Conservation (phyloP, 2,329 filamentous ascomycete species). For the Monilinia fructicola region DNA sequence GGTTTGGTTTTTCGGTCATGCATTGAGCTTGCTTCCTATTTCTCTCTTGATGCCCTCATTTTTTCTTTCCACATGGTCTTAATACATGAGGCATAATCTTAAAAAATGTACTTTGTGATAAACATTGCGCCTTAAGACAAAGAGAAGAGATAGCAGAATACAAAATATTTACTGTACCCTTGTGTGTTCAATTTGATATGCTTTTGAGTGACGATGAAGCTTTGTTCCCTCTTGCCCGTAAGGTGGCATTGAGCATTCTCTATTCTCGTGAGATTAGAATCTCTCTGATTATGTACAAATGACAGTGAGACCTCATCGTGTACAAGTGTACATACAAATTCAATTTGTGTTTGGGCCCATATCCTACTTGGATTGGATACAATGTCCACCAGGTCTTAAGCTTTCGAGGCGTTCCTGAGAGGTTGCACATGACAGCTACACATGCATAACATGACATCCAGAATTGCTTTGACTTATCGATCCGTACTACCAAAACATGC, state of each 20-base stretch:
- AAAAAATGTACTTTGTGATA: constrained; percentile 17
- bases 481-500: constrained; percentile 2
- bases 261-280: neutral
- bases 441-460: constrained; percentile 15
- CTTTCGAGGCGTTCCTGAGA: constrained; percentile 15
- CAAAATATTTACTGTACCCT: constrained; percentile 19
- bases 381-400: neutral
- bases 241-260: neutral
- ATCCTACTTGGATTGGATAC: neutral
- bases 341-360: neutral
- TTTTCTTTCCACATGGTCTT: neutral
- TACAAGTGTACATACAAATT: constrained; percentile 1
- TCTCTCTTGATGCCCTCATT: constrained; percentile 7
- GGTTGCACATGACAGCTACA: constrained; percentile 14
- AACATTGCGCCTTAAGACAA: constrained; percentile 20
- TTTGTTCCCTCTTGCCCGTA: too few relatives aligned
- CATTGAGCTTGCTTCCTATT: constrained; percentile 22
- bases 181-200: constrained; percentile 6
- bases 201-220: neutral
- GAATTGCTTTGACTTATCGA: neutral
- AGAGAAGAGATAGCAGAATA: constrained; percentile 20
- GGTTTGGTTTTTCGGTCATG: constrained; percentile 35
- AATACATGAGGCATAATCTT: constrained; percentile 19
- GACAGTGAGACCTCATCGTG: neutral
- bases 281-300: neutral